These are phyloP conservation scores for Phoma herbarum DNA, from an alignment of 2,329 filamentous ascomycete species.

Conservation along the genomic window DNA sequence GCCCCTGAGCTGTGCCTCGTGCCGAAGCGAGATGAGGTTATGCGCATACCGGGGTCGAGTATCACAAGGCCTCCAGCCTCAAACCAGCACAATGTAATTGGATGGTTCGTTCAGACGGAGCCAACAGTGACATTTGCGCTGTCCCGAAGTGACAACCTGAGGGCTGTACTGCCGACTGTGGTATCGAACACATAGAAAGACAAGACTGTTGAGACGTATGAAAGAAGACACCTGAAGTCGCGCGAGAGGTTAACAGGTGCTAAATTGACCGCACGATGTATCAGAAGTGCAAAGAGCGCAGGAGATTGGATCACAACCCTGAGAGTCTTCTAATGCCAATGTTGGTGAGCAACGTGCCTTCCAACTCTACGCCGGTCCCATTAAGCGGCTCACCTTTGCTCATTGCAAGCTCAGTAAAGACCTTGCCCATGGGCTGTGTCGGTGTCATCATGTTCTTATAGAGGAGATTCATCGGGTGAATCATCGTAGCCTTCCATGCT, in stretches of 20 bases:
- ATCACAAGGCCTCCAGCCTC: constrained; percentile 1
- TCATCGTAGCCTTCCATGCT: constrained; percentile 32
- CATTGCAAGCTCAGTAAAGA: constrained; percentile 60
- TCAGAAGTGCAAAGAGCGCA: not conserved
- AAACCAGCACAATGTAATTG: not conserved
- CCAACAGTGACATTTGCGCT: not conserved
- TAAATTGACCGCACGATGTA: not conserved
- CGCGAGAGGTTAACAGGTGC: not conserved
- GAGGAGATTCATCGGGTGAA: constrained; percentile 36
- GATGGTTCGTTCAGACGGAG: not conserved
- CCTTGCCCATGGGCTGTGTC: constrained; percentile 58
- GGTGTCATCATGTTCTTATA: constrained; percentile 53
- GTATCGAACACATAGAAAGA: not conserved
- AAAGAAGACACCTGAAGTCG: not conserved
- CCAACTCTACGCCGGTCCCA: constrained; percentile 50
- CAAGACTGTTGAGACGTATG: not conserved
- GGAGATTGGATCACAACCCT: constrained; percentile 25
- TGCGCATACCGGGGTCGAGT: constrained; percentile 1
- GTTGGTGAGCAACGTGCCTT: constrained; percentile 53
- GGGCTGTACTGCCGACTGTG: not conserved
- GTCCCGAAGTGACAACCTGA: not conserved
- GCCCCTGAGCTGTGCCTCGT: not conserved
- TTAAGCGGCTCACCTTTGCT: constrained; percentile 55
- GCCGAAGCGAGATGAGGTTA: constrained; percentile 13
- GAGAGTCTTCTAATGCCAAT: constrained; percentile 53